Conservation (phyloP, 768 basidiomycete genomes). For the Neoboletus brunneissimus region DNA sequence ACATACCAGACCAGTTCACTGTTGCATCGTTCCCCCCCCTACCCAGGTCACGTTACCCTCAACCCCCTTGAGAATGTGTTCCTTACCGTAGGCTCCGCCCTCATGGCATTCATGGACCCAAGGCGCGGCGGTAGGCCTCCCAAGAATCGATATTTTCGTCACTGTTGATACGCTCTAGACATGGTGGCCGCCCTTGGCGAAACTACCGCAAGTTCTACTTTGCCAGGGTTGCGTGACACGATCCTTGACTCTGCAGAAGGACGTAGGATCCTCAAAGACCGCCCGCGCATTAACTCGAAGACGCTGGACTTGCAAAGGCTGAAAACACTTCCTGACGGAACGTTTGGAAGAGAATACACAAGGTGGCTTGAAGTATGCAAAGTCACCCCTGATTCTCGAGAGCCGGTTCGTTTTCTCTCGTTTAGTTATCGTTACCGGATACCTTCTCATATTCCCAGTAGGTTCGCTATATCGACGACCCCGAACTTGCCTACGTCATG, state of each 20-base stretch:
- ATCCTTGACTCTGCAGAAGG: constrained; percentile 85
- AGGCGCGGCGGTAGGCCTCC: constrained; percentile 70
- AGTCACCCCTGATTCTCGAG: constrained; percentile 91
- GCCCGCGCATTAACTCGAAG: constrained; percentile 75
- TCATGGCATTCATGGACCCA: constrained; percentile 80
- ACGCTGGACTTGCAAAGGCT: constrained; percentile 74
- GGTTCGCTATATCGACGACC: constrained; percentile 94
- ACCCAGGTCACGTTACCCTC: constrained; percentile 80
- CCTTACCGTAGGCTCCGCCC: constrained; percentile 80
- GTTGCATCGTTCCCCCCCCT: constrained; percentile 43
- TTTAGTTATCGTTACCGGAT: neutral
- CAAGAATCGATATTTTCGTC: neutral
- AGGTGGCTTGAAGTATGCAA: constrained; percentile 88
- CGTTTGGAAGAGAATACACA: constrained; percentile 82
- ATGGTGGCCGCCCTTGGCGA: constrained; percentile 95
- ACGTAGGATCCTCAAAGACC: constrained; percentile 74
- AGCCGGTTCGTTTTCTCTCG: constrained; percentile 58
- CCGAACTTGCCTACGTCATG: constrained; percentile 96
- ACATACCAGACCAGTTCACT: constrained; percentile 10
- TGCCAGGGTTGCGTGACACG: constrained; percentile 69
- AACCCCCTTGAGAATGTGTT: constrained; percentile 81
- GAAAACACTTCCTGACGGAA: constrained; percentile 66
- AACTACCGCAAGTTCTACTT: constrained; percentile 78
- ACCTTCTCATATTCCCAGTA: constrained; percentile 30
- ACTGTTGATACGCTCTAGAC: constrained; percentile 47